Evolutionary conservation across 148 eudicot species (phyloP).

Genomic region (Rhododendron kiyosumense): DNA sequence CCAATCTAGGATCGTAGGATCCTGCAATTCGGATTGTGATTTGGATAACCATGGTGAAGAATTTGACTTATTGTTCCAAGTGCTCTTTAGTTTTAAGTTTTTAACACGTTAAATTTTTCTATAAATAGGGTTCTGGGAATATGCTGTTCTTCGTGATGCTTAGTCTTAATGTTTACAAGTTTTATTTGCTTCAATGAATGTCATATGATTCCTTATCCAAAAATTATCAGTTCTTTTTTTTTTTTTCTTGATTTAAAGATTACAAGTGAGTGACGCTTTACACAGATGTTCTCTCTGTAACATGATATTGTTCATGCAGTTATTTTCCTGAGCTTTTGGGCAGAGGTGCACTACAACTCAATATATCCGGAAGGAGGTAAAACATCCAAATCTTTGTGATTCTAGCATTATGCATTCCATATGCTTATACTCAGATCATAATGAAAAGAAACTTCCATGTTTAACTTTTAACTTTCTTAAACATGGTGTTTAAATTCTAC

Average conservation of each 20-base stretch:
- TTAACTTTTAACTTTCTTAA: background rate
- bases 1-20: background rate
- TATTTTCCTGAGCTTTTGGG: slow-evolving; percentile 92
- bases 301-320: slow-evolving; percentile 31
- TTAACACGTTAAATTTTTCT: background rate
- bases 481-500: background rate
- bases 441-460: background rate
- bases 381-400: background rate
- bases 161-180: background rate
- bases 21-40: background rate
- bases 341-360: slow-evolving; percentile 96
- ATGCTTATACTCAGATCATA: background rate
- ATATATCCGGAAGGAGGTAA: slow-evolving; percentile 88
- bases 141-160: background rate
- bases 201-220: background rate
- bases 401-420: background rate
- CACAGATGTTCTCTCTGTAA: background rate
- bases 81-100: background rate
- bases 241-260: background rate
- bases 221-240: background rate
- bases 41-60: background rate
- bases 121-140: background rate
- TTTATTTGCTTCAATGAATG: slow-evolving; percentile 1
- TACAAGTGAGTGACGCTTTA: background rate
- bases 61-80: background rate